Conservation (phyloP, 768 basidiomycete genomes). For the Lentinula guzmanii region DNA sequence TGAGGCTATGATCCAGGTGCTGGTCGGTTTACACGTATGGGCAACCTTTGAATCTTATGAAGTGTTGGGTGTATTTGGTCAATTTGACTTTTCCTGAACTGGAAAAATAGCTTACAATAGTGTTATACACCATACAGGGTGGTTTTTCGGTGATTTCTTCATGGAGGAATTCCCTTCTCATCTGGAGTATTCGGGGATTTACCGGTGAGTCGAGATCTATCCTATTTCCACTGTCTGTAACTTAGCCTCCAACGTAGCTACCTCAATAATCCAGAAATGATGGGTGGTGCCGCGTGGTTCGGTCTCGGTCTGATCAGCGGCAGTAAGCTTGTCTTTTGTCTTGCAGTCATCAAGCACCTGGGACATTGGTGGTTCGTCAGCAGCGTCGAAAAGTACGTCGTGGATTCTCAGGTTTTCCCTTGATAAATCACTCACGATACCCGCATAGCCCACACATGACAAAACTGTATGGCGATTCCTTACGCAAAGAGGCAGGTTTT, state of each 20-base stretch:
- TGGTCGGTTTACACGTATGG: slow-evolving; percentile 90
- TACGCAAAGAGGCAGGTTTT: slow-evolving; percentile 95
- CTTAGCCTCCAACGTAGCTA: slow-evolving; percentile 42
- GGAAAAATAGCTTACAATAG: background rate
- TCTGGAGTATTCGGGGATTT: slow-evolving; percentile 95
- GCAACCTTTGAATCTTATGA: slow-evolving; percentile 86
- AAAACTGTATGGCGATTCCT: slow-evolving; percentile 87
- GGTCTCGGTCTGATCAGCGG: slow-evolving; percentile 89
- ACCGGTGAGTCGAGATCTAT: slow-evolving; percentile 46
- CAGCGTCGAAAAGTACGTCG: slow-evolving; percentile 79
- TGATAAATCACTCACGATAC: background rate
- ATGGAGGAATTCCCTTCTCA: slow-evolving; percentile 88
- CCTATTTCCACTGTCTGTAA: background rate
- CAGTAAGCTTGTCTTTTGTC: slow-evolving; percentile 81
- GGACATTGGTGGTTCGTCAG: slow-evolving; percentile 96
- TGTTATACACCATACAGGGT: slow-evolving; percentile 47
- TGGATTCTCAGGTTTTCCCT: background rate
- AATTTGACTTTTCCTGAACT: slow-evolving; percentile 10
- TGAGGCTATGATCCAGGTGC: slow-evolving; percentile 38
- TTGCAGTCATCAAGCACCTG: slow-evolving; percentile 81
- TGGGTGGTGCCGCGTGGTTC: slow-evolving; percentile 94
- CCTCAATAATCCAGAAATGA: slow-evolving; percentile 92
- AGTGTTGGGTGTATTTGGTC: slow-evolving; percentile 90
- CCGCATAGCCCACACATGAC: slow-evolving; percentile 92
- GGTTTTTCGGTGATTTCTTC: slow-evolving; percentile 99